These are phyloP conservation scores for Hyaloperonospora arabidopsidis DNA, from an alignment of 352 stramenopile genomes.

Conservation along the genomic window DNA sequence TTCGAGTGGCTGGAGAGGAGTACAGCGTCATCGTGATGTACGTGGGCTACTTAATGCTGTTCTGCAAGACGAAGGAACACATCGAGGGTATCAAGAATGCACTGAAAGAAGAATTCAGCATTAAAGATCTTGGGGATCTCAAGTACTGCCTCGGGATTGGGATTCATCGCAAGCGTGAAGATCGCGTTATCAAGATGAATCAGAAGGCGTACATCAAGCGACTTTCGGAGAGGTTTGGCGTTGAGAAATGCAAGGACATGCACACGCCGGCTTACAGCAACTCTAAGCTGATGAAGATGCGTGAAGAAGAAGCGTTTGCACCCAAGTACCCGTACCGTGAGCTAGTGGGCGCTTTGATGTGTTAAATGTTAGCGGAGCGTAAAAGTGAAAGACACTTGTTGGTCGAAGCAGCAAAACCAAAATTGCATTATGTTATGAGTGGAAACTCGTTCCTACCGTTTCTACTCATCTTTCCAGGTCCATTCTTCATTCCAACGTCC, in stretches of 20 bases:
- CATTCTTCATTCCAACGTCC: too few species aligned
- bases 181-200: background rate
- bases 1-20: too few species aligned
- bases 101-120: background rate
- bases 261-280: constrained; percentile 5
- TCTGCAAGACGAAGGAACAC: too few species aligned
- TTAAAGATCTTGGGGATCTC: background rate
- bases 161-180: background rate
- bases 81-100: background rate
- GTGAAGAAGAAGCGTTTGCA: background rate
- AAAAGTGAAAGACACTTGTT: too few species aligned
- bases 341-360: constrained; percentile 1
- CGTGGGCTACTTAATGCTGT: too few species aligned
- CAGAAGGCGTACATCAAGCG: constrained; percentile 2
- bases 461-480: too few species aligned
- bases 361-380: too few species aligned
- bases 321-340: constrained; percentile 1
- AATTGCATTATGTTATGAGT: too few species aligned
- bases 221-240: background rate
- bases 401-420: too few species aligned
- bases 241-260: constrained; percentile 1
- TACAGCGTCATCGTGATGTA: too few species aligned
- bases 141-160: constrained; percentile 1
- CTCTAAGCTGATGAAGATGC: constrained; percentile 3
- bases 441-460: too few species aligned